Base-by-base conservation (phyloP, 2,329 filamentous ascomycete genomes). In the Beauveria medogensis region DNA sequence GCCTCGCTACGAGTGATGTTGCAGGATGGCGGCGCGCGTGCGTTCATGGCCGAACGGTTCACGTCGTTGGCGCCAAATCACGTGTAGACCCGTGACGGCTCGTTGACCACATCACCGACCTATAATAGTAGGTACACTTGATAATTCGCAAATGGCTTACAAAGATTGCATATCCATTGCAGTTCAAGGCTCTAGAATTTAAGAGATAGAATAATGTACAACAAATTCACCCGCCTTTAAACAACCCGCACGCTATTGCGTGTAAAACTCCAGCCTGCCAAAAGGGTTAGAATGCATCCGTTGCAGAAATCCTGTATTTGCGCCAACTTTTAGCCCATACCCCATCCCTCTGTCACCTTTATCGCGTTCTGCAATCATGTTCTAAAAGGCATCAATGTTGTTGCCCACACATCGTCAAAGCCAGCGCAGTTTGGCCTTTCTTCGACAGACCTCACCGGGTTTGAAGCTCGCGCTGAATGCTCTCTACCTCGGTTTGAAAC, bases 381-480 rank as follows among this genome's bases (percentile, higher is more conserved):
- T 61, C 37, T 44, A 37, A 56, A 40, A 24, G 50, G 9, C 22
- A 47, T 53, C 16, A 51, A 46, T 55, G 20, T 50, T 54, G n/a
- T 41, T 54, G 22, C n/a, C 26, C 30, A 44, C n/a, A 16, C 26
- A 5, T 46, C 26, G 18, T 24, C 41, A 46, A 26, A 40, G 9
- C 16, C 22, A 28, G 44, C 20, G 7, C 22, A 20, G 10, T 37
- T 53, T 48, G n/a, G 24, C 24, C 43, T 44, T 43, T 28, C 30
- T 22, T 18, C 26, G 48, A 60, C 28, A 54, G 37, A 44, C 57
- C 55, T 64, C 72, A 77, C 62, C 70, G 71, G 62, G 68, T 72
- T 65, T 75, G 76, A 40, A 84, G 74, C 68, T 83, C 80, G 63
- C 73, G 77, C 68, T 83, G 80, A 52, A 84, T 74, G 64, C 75